phyloP scores from a whole-genome alignment of 768 basidiomycete species.

The Gyrodon lividus region DNA sequence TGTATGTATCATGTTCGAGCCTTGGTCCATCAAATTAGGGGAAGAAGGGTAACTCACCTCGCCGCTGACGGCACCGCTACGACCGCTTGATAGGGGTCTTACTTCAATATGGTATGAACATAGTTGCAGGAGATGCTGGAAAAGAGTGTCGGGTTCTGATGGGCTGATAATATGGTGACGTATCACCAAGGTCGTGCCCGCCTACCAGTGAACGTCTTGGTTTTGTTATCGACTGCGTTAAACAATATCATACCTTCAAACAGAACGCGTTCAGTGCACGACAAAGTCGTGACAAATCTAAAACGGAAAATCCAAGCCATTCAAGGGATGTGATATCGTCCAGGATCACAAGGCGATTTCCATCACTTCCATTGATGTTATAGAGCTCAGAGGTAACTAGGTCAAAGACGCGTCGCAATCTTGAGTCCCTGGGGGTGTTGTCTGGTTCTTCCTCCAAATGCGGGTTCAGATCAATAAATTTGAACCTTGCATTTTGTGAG shows the following conservation, averaged over 20 bases:
- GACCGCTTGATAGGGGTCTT: slow-evolving; percentile 65
- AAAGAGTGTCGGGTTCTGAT: slow-evolving; percentile 57
- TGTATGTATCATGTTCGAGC: slow-evolving; percentile 23
- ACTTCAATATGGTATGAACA: slow-evolving; percentile 74
- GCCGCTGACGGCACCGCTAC: slow-evolving; percentile 76
- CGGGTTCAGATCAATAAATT: slow-evolving; percentile 54
- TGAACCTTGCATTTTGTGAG: slow-evolving; percentile 39
- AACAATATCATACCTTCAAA: slow-evolving; percentile 42
- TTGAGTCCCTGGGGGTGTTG: slow-evolving; percentile 6
- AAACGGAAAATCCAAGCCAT: slow-evolving; percentile 61
- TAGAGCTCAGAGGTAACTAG: slow-evolving; percentile 31
- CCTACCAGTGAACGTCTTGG: slow-evolving; percentile 33
- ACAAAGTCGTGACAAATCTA: slow-evolving; percentile 54
- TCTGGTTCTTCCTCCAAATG: slow-evolving; percentile 27
- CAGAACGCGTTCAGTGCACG: slow-evolving; percentile 61
- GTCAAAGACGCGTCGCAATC: slow-evolving; percentile 37
- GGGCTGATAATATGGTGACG: slow-evolving; percentile 61
- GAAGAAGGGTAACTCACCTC: slow-evolving; percentile 46
- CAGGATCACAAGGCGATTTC: slow-evolving; percentile 52
- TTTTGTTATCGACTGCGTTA: not conserved
- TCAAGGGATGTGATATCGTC: slow-evolving; percentile 68
- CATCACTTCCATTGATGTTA: slow-evolving; percentile 4
- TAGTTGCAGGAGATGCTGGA: slow-evolving; percentile 57
- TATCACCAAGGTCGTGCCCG: slow-evolving; percentile 53
- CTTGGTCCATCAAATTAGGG: not conserved